Evolutionary conservation across 345 rosid species (phyloP).

Genomic region (Murraya paniculata): DNA sequence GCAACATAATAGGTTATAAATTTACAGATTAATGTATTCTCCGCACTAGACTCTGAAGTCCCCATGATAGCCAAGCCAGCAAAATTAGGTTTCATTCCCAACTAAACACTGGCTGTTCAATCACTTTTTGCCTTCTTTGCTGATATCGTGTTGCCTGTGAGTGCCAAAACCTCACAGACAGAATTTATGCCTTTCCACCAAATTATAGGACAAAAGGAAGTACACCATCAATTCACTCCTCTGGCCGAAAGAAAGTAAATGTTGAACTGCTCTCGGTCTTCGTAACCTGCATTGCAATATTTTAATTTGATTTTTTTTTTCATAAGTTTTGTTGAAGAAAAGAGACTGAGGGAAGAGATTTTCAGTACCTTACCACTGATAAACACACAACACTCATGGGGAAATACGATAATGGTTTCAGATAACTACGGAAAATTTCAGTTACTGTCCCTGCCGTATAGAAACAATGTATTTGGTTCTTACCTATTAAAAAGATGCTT

Average conservation of each 20-base stretch:
- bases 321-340: neutral
- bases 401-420: neutral
- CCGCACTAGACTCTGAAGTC: no score
- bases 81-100: neutral
- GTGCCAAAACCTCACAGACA: constrained; percentile 1
- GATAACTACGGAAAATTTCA: neutral
- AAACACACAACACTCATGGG: neutral
- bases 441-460: neutral
- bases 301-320: neutral
- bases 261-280: constrained; percentile 70
- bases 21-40: neutral
- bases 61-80: neutral
- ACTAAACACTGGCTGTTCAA: neutral
- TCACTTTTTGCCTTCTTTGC: neutral
- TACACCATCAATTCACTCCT: constrained; percentile 33
- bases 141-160: neutral
- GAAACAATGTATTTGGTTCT: neutral
- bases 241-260: constrained; percentile 50
- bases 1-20: neutral
- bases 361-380: neutral
- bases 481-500: neutral
- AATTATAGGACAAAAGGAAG: neutral
- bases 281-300: constrained; percentile 42
- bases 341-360: neutral
- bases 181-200: constrained; percentile 5